Evolutionary conservation across 257 asterid genomes (phyloP).

Genomic region (Nicotiana tomentosiformis): DNA sequence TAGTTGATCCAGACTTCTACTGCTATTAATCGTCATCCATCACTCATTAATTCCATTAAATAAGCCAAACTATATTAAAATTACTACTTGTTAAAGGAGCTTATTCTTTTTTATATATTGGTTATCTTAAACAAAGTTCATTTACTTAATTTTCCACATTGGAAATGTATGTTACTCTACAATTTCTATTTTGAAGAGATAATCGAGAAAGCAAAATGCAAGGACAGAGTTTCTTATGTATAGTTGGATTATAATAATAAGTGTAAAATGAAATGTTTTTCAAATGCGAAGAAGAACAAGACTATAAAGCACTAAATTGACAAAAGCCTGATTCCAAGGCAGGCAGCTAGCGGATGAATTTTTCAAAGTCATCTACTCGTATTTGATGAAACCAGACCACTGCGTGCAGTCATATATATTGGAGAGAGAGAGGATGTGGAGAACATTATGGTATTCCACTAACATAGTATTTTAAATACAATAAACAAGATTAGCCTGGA

Average conservation of each 20-base stretch:
- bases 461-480: neutral
- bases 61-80: neutral
- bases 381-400: neutral
- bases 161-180: too few relatives aligned
- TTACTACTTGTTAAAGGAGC: neutral
- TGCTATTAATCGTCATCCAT: neutral
- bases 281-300: neutral
- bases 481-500: constrained; percentile 10
- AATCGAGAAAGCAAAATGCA: neutral
- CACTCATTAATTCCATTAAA: neutral
- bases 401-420: constrained; percentile 10
- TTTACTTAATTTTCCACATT: too few relatives aligned
- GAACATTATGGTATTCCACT: constrained; percentile 20
- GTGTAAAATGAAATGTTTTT: neutral
- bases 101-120: neutral
- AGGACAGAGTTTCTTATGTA: neutral
- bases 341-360: neutral
- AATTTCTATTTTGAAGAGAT: too few relatives aligned
- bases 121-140: neutral
- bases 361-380: neutral
- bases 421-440: constrained; percentile 11
- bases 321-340: constrained; percentile 20
- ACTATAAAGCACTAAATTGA: constrained; percentile 12
- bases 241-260: neutral
- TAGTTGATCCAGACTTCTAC: neutral